phyloP scores from a whole-genome alignment of 2,329 filamentous ascomycete genomes.

The Pseudogymnoascus sp. region DNA sequence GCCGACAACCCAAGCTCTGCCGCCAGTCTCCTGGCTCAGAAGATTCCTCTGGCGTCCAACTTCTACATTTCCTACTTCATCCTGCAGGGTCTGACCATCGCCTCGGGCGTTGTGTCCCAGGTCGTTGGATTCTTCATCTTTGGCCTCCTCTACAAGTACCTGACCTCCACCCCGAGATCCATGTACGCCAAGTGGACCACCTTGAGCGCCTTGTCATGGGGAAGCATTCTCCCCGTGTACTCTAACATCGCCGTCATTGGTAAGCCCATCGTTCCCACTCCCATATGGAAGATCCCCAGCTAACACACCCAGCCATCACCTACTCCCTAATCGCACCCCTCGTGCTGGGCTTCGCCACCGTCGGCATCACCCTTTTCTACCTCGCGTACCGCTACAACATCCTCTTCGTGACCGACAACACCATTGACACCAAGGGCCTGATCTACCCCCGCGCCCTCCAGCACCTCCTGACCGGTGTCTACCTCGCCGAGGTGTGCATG shows the following conservation, averaged over 20 bases:
- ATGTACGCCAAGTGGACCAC: constrained; percentile 71
- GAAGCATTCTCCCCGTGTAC: constrained; percentile 71
- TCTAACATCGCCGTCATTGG: constrained; percentile 74
- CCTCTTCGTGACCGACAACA: constrained; percentile 73
- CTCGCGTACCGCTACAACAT: constrained; percentile 86
- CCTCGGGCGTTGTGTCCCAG: constrained; percentile 66
- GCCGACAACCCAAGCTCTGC: constrained; percentile 51
- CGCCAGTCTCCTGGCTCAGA: constrained; percentile 57
- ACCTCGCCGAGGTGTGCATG: constrained; percentile 73
- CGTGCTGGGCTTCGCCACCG: constrained; percentile 70
- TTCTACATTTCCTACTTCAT: constrained; percentile 96
- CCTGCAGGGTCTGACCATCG: constrained; percentile 77
- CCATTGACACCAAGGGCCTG: constrained; percentile 79
- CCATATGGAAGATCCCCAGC: background rate
- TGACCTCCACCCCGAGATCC: constrained; percentile 70
- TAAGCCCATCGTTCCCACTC: constrained; percentile 32
- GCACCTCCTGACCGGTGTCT: constrained; percentile 76
- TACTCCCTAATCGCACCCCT: constrained; percentile 84
- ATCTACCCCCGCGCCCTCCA: constrained; percentile 82
- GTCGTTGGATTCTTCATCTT: constrained; percentile 65
- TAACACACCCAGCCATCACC: constrained; percentile 53
- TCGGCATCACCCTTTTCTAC: constrained; percentile 75
- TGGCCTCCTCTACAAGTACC: constrained; percentile 62
- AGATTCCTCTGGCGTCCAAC: constrained; percentile 77
- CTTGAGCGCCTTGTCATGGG: constrained; percentile 71